Base-by-base conservation (phyloP, 2,329 filamentous ascomycete genomes). In the Venturia effusa region DNA sequence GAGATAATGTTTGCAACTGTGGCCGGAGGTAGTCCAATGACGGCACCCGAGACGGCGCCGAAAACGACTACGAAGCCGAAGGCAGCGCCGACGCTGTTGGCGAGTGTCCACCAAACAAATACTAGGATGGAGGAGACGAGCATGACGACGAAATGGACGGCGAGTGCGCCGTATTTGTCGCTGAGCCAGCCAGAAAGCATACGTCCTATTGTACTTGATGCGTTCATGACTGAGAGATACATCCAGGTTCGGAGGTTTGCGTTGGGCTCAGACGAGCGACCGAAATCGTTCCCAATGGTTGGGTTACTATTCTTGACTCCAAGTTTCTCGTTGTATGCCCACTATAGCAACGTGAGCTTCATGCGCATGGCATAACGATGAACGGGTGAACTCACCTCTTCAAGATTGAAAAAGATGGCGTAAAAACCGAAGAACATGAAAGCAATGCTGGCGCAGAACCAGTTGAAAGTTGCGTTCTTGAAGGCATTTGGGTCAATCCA, bases 381-480 rank as follows among this genome's bases (percentile, higher is more conserved):
- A 19, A 40, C 40, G 41, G 51, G 13, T n/a, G 10, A 7, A 41
- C 71, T 66, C 69, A 75, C 75, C 70, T 81, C 79, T 68, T 81
- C 79, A 37, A 82, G 74, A 66, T 80, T 81, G 73, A 81, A 81
- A 71, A 81, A 81, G 24, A 82, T 71, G 3, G 78, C 76, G 66
- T 81, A 81, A 69, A 81, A 81, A 27, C 80, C 80, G 60, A 81
- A 74, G 72, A 81, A 81, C 59, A 81, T 71, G 66, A 79, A 77
- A 1, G 74, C 72, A n/a, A 81, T 75, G 5, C 74, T 72, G 1
- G 74, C 76, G 27, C 74, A 75, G 66, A 80, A 77, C 72, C 75
- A 80, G 63, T 69, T 70, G 67, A 76, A 81, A 2, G 78, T 69
- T 27, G 69, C 70, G 69, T 78, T 76, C 39, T 67, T 68, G 68